Evolutionary conservation across 1,284 basidiomycete genomes (phyloP), one percentile per base, ranked within the genome.

Genomic region (Flammula alnicola): DNA sequence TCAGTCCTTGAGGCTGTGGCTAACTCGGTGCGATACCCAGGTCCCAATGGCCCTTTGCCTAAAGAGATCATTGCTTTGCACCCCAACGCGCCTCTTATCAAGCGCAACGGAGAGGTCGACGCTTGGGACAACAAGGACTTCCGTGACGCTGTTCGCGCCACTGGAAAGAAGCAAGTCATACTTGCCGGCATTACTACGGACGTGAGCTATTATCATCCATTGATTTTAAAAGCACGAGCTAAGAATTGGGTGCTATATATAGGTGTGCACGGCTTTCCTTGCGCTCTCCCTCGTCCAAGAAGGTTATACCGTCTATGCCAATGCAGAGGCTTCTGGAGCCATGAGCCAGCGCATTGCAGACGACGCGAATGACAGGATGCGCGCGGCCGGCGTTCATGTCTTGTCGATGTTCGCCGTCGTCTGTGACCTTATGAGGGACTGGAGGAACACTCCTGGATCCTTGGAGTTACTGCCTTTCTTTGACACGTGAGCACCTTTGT

Each of bases 91-190:
- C 67, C 75, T 5, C 60, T 70, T 51, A 73, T 78, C 63, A 75
- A 70, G 61, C 68, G 77, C 12, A 57, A 69, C n/a, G 76, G 75
- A 1, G 75, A 79, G 58, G 77, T 78, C 10, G 63, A 78, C 50
- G 75, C 77, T 10, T 79, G 77, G 77, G 76, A 78, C 58, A 78
- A 76, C 58, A 49, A 63, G 3, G 76, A 77, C 39, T 77, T 79
- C 64, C 65, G 70, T 32, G 62, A 61, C 1, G 77, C 76, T n/a
- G 74, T 79, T 20, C 60, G 70, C 36, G 73, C 74, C 3, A 77
- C 75, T 3, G 75, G 74, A 2, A 77, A 75, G 59, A 76, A 72
- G 53, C 76, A 78, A 50, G 59, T 78, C 44, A 77, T 77, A 57
- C 57, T 78, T 14, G 77, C 66, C 14, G 76, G 77, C 3, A 77